Evolutionary conservation across 306 rosid genomes (phyloP).

Genomic region (Arachis hypogaea): DNA sequence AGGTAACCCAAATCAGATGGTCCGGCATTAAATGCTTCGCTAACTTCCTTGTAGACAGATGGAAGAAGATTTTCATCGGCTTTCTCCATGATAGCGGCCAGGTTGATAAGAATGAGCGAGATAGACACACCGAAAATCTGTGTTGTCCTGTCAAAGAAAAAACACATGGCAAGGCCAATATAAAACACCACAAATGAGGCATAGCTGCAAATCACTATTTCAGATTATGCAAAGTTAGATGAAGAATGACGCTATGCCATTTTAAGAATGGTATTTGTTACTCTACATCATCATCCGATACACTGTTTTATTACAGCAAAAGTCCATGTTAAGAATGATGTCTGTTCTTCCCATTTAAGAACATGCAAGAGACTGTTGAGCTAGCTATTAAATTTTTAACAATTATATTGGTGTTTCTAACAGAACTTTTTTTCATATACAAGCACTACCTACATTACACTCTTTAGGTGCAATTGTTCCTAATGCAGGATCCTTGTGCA

Average conservation of each 20-base stretch:
- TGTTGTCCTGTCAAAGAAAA: conserved; percentile 48
- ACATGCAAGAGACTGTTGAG: no score
- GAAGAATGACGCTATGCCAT: not conserved
- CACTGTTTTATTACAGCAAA: not conserved
- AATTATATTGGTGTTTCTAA: conserved; percentile 1
- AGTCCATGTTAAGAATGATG: not conserved
- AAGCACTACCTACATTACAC: no score
- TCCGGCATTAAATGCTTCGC: conserved; percentile 89
- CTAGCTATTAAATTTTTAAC: not conserved
- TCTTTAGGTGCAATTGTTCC: no score
- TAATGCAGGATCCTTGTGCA: no score
- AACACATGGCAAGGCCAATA: conserved; percentile 19
- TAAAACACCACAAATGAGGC: not conserved
- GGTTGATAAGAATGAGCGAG: conserved; percentile 80
- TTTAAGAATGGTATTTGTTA: not conserved
- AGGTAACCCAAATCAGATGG: conserved; percentile 96
- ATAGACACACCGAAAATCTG: conserved; percentile 68
- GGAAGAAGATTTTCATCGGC: conserved; percentile 98
- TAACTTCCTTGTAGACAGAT: conserved; percentile 94
- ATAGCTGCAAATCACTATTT: conserved; percentile 12
- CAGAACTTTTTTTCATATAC: not conserved
- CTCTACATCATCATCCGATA: not conserved
- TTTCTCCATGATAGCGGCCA: conserved; percentile 94
- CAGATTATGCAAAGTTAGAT: not conserved
- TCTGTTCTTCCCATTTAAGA: not conserved